phyloP scores from a whole-genome alignment of 2,329 filamentous ascomycete species.

The Pseudophaeomoniella oleicola region DNA sequence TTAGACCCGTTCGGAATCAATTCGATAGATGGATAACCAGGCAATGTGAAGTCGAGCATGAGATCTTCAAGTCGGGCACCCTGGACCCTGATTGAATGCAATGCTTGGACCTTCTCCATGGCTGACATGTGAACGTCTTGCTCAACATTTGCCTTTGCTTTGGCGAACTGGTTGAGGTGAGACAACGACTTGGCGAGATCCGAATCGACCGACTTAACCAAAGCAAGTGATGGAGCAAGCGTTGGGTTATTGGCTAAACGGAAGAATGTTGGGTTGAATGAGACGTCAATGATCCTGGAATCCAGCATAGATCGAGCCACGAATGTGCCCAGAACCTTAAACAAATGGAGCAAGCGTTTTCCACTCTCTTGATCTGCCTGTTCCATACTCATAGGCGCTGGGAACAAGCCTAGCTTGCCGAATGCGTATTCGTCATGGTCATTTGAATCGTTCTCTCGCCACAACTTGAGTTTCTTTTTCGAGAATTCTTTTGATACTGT shows the following conservation, averaged over 20 bases:
- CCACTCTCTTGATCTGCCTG: slow-evolving; percentile 61
- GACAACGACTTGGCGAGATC: slow-evolving; percentile 74
- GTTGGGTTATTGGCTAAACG: slow-evolving; percentile 62
- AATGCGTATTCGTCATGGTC: slow-evolving; percentile 70
- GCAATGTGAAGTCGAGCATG: slow-evolving; percentile 84
- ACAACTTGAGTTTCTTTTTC: slow-evolving; percentile 92
- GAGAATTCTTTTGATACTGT: slow-evolving; percentile 94
- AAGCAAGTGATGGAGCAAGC: slow-evolving; percentile 71
- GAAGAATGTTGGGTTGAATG: slow-evolving; percentile 97
- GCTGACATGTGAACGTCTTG: slow-evolving; percentile 51
- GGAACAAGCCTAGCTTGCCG: slow-evolving; percentile 74
- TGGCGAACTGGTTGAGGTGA: slow-evolving; percentile 72
- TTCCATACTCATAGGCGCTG: slow-evolving; percentile 71
- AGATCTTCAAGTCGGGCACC: slow-evolving; percentile 72
- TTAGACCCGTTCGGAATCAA: slow-evolving; percentile 62
- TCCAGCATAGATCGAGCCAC: slow-evolving; percentile 97
- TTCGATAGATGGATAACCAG: slow-evolving; percentile 79
- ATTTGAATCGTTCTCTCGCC: slow-evolving; percentile 73
- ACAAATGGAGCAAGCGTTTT: slow-evolving; percentile 76
- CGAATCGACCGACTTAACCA: slow-evolving; percentile 78
- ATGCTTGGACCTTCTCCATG: slow-evolving; percentile 55
- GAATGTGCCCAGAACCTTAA: slow-evolving; percentile 91
- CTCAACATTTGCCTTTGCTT: slow-evolving; percentile 70
- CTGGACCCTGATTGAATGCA: slow-evolving; percentile 58
- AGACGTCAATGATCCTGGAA: slow-evolving; percentile 91